Base-by-base conservation (phyloP, 352 stramenopile species). In the Phytopythium oedochilum region DNA sequence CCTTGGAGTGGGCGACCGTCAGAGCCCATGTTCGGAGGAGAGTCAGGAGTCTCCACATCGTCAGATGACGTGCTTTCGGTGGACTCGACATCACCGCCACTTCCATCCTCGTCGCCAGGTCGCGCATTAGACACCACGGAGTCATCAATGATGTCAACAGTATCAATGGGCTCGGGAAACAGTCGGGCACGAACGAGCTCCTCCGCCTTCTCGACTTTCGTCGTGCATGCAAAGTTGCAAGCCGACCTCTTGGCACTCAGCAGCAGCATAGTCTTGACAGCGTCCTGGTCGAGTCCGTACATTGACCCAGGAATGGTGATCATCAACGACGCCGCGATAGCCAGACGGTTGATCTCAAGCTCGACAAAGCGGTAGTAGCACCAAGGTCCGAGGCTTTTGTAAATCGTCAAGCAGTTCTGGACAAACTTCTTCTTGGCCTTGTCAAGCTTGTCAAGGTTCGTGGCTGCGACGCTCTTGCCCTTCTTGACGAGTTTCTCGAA, bases 361-460 rank as follows among this genome's bases (percentile, higher is more conserved):
- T 91, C 77, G 1, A 85, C 63, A 26, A 79, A 91, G 14, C 62
- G 72, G 50, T 90, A 91, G 59, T 84, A 80, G 58, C 83, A 93
- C 83, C 83, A 93, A 2, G 68, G 59, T 0, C 83, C 83, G 12
- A 89, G 58, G n/a, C 73, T 76, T 52, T 75, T 76, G 70, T 81
- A 88, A 1, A 90, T 70, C 0, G 65, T 71, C 11, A 80, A 57
- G 28, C 81, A 90, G 49, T 57, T 73, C 32, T 75, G 66, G 39
- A 75, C 56, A 34, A 93, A 89, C 61, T 78, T 87, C 25, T 71
- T 73, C 23, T 67, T 57, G 25, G 70, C 47, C 39, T 88, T 85
- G n/a, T 75, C 64, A 10, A 75, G 58, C 20, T 78, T 83, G 17
- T 34, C 62, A 0, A 62, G n/a, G 23, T 82, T 66, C 1, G 42